Percentiles rank a stretch among this genome's conserved stretches.
phyloP scores from a whole-genome alignment of 2,329 filamentous ascomycete species.

The Aureobasidium lini region DNA sequence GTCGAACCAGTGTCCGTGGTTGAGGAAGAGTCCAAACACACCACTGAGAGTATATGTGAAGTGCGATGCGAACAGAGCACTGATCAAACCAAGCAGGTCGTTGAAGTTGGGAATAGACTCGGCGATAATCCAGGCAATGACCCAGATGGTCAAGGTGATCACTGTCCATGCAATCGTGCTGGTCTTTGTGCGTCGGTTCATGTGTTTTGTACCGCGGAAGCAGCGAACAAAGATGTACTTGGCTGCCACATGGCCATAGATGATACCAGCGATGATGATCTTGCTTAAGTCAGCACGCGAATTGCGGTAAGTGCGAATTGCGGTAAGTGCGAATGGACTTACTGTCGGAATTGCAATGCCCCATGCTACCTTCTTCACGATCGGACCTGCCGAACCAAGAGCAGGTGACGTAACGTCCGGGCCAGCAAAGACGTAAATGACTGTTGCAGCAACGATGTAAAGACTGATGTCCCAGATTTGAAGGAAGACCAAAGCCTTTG shows the following conservation, averaged over 20 bases:
- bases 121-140: slow-evolving; percentile 60
- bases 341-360: slow-evolving; percentile 59
- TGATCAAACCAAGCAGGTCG: slow-evolving; percentile 32
- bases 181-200: slow-evolving; percentile 27
- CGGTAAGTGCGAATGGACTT: background rate
- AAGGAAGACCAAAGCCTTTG: slow-evolving; percentile 55
- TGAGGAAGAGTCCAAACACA: slow-evolving; percentile 33
- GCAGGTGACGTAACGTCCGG: slow-evolving; percentile 55
- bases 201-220: slow-evolving; percentile 51
- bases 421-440: slow-evolving; percentile 61
- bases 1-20: slow-evolving; percentile 36
- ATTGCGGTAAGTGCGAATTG: background rate
- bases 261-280: slow-evolving; percentile 65
- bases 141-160: slow-evolving; percentile 51
- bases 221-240: slow-evolving; percentile 61
- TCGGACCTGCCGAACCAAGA: slow-evolving; percentile 50
- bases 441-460: slow-evolving; percentile 56
- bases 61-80: slow-evolving; percentile 56
- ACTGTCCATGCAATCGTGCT: slow-evolving; percentile 51
- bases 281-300: background rate
- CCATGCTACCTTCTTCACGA: slow-evolving; percentile 57
- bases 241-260: slow-evolving; percentile 59
- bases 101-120: slow-evolving; percentile 29
- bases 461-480: slow-evolving; percentile 53
- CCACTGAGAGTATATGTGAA: slow-evolving; percentile 34